Base-by-base conservation (phyloP, 1,284 basidiomycete genomes). In the Xerocomus minutiporus region DNA sequence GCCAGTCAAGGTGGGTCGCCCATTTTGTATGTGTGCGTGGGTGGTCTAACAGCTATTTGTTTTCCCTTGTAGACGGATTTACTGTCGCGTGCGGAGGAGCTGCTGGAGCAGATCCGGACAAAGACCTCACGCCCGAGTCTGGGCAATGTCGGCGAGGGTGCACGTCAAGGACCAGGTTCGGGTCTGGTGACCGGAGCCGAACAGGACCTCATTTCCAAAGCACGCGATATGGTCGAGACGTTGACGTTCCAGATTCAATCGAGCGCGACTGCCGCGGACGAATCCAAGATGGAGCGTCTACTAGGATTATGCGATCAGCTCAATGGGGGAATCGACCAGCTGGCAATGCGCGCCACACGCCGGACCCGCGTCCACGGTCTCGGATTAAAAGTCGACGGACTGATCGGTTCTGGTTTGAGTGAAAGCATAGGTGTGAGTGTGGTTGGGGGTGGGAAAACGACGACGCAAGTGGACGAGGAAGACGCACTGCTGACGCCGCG, bases 291-390 rank as follows among this genome's bases (percentile, higher is more conserved):
- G 62, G 84, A 88, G 57, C 82, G 82, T 41, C 72, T 93, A 20
- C 74, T 95, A 8, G 70, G 61, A 2, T 70, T 92, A 42, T 92
- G 91, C 61, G 92, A 96, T 64, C 72, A 76, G 39, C 71, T 95
- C 11, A 81, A 80, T 5, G 68, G 71, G 0, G 70, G 83, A 26
- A 57, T 86, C 6, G 71, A 74, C 31, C 74, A 70, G n/a, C 66
- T 78, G 2, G 69, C 73, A 8, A 69, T 62, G 15, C 56, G 59
- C 23, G 51, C 57, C n/a, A 65, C 68, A 12, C 62, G 68, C 5
- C 60, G 56, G 41, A 60, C 77, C 26, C 72, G 62, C 26, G 57
- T 80, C 26, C 71, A 74, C 11, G 81, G 82, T 1, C 68, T 87
- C n/a, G 81, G 80, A 1, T 52, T 78, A 13, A 63, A 63, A 17